These are phyloP conservation scores for Chalara sp. DNA, from an alignment of 2,329 filamentous ascomycete species.

Conservation along the genomic window DNA sequence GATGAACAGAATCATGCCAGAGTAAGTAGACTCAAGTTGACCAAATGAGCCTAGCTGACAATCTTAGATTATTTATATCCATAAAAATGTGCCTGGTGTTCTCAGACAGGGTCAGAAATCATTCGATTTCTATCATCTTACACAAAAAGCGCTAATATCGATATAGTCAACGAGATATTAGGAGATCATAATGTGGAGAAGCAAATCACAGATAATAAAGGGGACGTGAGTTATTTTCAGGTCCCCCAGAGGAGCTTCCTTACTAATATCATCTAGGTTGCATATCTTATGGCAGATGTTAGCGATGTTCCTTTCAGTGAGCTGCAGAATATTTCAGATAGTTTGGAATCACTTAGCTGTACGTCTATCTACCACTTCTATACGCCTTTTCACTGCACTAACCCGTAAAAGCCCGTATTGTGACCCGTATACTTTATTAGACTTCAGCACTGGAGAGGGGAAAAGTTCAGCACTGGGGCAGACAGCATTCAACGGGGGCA, in stretches of 20 bases:
- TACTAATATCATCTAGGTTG: slow-evolving; percentile 45
- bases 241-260: not conserved
- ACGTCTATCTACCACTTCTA: slow-evolving; percentile 34
- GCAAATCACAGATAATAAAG: slow-evolving; percentile 93
- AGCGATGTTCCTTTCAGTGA: slow-evolving; percentile 75
- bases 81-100: slow-evolving; percentile 94
- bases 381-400: not conserved
- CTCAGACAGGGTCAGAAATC: slow-evolving; percentile 61
- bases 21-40: slow-evolving; percentile 35
- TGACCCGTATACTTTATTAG: slow-evolving; percentile 32
- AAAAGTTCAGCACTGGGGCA: slow-evolving; percentile 2
- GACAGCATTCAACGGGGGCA: slow-evolving; percentile 20
- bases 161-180: slow-evolving; percentile 81
- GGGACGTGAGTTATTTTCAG: slow-evolving; percentile 55
- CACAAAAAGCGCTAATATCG: slow-evolving; percentile 11
- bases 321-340: slow-evolving; percentile 80
- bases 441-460: not conserved
- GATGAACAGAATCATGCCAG: slow-evolving; percentile 87
- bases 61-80: slow-evolving; percentile 78
- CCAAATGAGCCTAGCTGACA: slow-evolving; percentile 16
- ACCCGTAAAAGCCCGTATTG: slow-evolving; percentile 27
- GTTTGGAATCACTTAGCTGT: slow-evolving; percentile 75
- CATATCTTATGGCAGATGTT: slow-evolving; percentile 97
- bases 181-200: slow-evolving; percentile 97
- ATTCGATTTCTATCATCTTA: too few relatives aligned